Percentiles rank a stretch among this genome's conserved stretches.
phyloP scores from a whole-genome alignment of 768 basidiomycete genomes.

The Tulasnella sp. region DNA sequence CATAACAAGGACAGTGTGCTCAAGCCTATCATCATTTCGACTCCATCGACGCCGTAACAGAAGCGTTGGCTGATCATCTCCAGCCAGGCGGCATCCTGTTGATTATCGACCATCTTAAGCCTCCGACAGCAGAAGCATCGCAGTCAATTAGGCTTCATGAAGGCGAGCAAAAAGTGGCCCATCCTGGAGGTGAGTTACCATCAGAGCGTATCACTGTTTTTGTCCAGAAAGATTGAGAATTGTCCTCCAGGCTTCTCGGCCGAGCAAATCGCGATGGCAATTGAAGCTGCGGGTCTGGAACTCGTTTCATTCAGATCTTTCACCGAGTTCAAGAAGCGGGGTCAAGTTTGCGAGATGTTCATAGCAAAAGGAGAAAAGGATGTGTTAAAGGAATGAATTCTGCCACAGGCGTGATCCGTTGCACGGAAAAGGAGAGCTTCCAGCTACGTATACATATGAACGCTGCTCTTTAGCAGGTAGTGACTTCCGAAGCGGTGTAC shows the following conservation, averaged over 20 bases:
- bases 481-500: neutral
- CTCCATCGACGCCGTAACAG: slow-evolving; percentile 40
- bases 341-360: neutral
- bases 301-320: neutral
- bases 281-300: neutral
- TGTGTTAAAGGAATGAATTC: neutral
- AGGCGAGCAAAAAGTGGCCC: neutral
- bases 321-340: neutral
- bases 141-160: slow-evolving; percentile 7
- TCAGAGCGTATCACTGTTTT: neutral
- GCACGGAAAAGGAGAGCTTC: neutral
- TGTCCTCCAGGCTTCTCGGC: slow-evolving; percentile 1
- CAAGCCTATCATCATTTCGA: slow-evolving; percentile 52
- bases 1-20: slow-evolving; percentile 37
- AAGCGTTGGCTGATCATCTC: slow-evolving; percentile 40
- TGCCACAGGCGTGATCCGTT: neutral
- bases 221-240: neutral
- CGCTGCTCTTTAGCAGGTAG: neutral
- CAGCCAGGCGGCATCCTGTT: slow-evolving; percentile 50
- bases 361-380: neutral
- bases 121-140: slow-evolving; percentile 8
- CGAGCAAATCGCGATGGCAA: neutral
- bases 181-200: neutral
- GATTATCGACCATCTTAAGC: slow-evolving; percentile 39
- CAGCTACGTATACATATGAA: neutral